Evolutionary conservation across 1,284 basidiomycete species (phyloP).

Genomic region (Trametes versicolor): DNA sequence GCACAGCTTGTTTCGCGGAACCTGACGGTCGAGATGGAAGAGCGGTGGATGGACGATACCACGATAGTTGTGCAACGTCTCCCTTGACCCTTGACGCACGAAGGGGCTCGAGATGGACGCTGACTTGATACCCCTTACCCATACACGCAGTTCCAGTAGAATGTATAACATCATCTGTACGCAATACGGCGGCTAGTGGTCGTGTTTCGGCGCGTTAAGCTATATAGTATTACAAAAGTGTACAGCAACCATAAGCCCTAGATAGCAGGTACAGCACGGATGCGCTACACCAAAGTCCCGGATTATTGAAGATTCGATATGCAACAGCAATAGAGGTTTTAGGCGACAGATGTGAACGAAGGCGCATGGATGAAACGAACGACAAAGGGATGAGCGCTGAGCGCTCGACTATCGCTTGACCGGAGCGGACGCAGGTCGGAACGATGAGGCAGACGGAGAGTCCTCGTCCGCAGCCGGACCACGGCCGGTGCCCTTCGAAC

Average conservation of each 20-base stretch:
- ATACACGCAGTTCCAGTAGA: conserved; percentile 4
- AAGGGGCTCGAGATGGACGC: conserved; percentile 1
- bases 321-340: conserved; percentile 5
- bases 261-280: conserved; percentile 20
- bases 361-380: not conserved
- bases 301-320: conserved; percentile 16
- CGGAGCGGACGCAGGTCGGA: conserved; percentile 20
- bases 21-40: conserved; percentile 70
- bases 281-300: conserved; percentile 24
- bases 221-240: conserved; percentile 17
- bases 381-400: not conserved
- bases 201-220: conserved; percentile 7
- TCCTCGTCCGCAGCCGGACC: conserved; percentile 37
- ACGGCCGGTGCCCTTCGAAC: conserved; percentile 40
- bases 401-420: conserved; percentile 34
- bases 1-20: conserved; percentile 59
- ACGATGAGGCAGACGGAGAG: conserved; percentile 27
- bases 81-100: conserved; percentile 4
- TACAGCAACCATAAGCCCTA: conserved; percentile 22
- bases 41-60: conserved; percentile 77
- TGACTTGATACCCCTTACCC: conserved; percentile 13
- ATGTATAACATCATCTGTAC: not conserved
- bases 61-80: conserved; percentile 63
- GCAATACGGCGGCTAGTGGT: not conserved
- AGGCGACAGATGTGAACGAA: conserved; percentile 1